phyloP scores from a whole-genome alignment of 176 grass and related monocot genomes.

The Cenchrus americanus region DNA sequence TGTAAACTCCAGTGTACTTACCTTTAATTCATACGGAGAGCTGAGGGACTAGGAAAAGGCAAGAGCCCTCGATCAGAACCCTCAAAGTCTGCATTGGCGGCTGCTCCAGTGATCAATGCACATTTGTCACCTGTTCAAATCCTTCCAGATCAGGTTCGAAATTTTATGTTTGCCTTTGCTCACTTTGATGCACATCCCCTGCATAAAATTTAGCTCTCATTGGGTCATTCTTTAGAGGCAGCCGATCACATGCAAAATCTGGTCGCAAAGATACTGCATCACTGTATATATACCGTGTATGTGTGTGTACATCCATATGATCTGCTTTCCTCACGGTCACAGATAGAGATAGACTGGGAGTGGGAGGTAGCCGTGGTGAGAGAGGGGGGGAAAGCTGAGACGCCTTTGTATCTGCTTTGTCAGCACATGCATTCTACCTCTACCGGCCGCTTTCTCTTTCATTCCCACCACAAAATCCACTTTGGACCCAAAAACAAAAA shows the following conservation, averaged over 20 bases:
- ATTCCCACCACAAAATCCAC: constrained; percentile 61
- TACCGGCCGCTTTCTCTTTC: constrained; percentile 44
- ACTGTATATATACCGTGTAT: background rate
- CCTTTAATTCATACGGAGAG: background rate
- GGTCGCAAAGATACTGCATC: constrained; percentile 45
- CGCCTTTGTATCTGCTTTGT: constrained; percentile 78
- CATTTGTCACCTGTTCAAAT: constrained; percentile 45
- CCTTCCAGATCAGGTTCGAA: constrained; percentile 50
- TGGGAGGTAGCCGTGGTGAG: background rate
- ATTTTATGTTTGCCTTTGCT: constrained; percentile 52
- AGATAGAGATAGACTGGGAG: background rate
- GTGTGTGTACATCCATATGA: constrained; percentile 36
- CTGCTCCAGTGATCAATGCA: constrained; percentile 34
- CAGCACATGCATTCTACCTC: constrained; percentile 72
- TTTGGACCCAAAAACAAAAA: constrained; percentile 46
- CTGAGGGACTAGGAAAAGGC: background rate
- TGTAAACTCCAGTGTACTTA: background rate
- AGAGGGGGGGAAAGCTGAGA: constrained; percentile 52
- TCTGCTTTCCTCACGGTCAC: constrained; percentile 39
- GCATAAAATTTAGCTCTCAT: constrained; percentile 30
- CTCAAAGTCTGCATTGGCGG: constrained; percentile 19
- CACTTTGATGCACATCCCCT: constrained; percentile 51
- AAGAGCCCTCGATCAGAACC: background rate
- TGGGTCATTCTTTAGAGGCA: constrained; percentile 61
- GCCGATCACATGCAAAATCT: constrained; percentile 41